A percentile compares a stretch with the other conserved stretches of the same genome.
phyloP scores from a whole-genome alignment of 1,139 yeast genomes.

The Magnusiomyces ingens region DNA sequence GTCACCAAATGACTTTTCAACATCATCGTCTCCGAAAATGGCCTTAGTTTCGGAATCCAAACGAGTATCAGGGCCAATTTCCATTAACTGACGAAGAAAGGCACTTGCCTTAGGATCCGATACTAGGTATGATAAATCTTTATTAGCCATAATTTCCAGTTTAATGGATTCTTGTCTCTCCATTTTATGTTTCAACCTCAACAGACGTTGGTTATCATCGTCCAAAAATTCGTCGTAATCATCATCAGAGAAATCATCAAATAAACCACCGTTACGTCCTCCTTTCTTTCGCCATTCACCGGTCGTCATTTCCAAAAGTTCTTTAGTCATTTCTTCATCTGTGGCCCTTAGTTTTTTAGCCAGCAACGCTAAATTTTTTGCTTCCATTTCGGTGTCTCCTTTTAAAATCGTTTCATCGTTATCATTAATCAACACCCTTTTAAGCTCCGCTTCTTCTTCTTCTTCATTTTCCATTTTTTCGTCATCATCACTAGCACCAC shows the following conservation, averaged over 20 bases:
- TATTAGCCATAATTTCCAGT: background rate
- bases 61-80: background rate
- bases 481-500: background rate
- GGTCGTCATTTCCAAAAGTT: background rate
- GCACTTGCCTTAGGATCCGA: constrained; percentile 1
- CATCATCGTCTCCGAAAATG: background rate
- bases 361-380: background rate
- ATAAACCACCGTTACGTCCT: background rate
- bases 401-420: constrained; percentile 35
- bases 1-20: background rate
- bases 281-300: constrained; percentile 1
- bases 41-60: background rate
- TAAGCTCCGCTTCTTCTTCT: background rate
- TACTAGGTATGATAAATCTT: background rate
- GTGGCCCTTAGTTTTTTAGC: background rate
- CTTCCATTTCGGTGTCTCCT: background rate
- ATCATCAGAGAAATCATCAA: background rate
- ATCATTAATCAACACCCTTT: constrained; percentile 1
- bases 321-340: background rate
- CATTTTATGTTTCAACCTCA: background rate
- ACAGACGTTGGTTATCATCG: background rate
- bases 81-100: background rate
- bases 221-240: background rate
- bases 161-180: background rate
- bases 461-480: background rate